Conservation (phyloP, 2,329 filamentous ascomycete genomes). For the Neofusicoccum sp. region DNA sequence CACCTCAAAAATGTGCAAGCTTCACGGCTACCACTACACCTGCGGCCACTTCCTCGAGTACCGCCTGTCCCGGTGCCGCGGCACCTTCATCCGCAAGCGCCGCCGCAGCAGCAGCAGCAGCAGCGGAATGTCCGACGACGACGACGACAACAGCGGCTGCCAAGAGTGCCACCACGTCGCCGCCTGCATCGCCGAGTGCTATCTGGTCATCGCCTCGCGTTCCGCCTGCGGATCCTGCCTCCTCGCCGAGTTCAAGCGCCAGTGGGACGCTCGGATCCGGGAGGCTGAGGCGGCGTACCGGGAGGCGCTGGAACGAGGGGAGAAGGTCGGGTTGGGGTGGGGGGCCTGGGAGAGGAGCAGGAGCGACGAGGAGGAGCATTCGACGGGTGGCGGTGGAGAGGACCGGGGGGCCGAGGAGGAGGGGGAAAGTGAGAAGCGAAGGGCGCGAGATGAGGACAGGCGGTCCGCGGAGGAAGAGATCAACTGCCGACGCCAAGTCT, state of each 20-base stretch:
- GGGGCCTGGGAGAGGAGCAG: not conserved
- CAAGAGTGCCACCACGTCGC: conserved; percentile 12
- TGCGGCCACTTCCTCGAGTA: conserved; percentile 33
- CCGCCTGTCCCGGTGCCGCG: conserved; percentile 34
- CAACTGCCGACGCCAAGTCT: not conserved
- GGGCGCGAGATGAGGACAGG: not conserved
- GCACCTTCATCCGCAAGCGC: conserved; percentile 28
- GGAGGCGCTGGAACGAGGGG: conserved; percentile 18
- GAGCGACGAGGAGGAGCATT: not conserved
- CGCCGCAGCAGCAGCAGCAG: not conserved
- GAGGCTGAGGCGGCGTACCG: not conserved
- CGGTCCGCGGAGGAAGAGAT: not conserved
- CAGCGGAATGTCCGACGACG: not conserved
- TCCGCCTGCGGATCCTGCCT: conserved; percentile 27
- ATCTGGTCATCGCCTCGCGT: conserved; percentile 24
- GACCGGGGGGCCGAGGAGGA: not conserved
- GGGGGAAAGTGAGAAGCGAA: not conserved
- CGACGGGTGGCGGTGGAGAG: not conserved
- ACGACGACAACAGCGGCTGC: not conserved
- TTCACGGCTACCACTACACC: conserved; percentile 29
- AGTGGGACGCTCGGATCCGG: conserved; percentile 21
- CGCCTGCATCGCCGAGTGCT: conserved; percentile 29
- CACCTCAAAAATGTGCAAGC: conserved; percentile 36
- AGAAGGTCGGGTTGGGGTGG: conserved; percentile 21
- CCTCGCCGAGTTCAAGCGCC: conserved; percentile 5